Percentiles rank a stretch among this genome's conserved stretches.
Conservation (phyloP, 176 grass and related monocot species). For the Alloteropsis semialata region DNA sequence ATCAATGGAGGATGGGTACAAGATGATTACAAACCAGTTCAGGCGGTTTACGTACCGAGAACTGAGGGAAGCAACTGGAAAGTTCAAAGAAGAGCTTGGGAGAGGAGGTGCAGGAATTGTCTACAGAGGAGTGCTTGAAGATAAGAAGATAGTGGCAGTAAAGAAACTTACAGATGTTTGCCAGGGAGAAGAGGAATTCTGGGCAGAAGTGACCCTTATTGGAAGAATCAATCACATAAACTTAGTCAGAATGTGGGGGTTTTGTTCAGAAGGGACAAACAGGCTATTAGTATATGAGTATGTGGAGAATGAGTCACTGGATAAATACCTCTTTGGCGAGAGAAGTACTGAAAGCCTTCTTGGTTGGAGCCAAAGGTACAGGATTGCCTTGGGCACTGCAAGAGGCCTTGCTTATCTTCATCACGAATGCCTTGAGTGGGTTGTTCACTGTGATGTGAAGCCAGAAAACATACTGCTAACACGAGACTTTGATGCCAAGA, state of each 20-base stretch:
- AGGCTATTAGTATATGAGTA: slow-evolving; percentile 67
- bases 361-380: slow-evolving; percentile 68
- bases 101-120: slow-evolving; percentile 61
- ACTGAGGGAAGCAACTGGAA: slow-evolving; percentile 63
- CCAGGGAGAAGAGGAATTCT: slow-evolving; percentile 75
- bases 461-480: slow-evolving; percentile 86
- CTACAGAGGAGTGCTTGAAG: slow-evolving; percentile 70
- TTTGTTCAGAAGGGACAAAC: slow-evolving; percentile 50
- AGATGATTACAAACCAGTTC: slow-evolving; percentile 70
- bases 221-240: slow-evolving; percentile 81
- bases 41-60: slow-evolving; percentile 68
- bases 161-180: slow-evolving; percentile 62
- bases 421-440: slow-evolving; percentile 86
- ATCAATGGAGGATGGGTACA: slow-evolving; percentile 73
- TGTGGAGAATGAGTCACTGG: slow-evolving; percentile 68
- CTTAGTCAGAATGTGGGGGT: slow-evolving; percentile 67
- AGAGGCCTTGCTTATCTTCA: slow-evolving; percentile 83
- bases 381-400: slow-evolving; percentile 54
- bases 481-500: slow-evolving; percentile 69
- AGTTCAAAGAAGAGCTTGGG: slow-evolving; percentile 80
- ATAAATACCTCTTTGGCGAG: slow-evolving; percentile 60
- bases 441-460: slow-evolving; percentile 89
- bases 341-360: slow-evolving; percentile 39
- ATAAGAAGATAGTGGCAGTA: slow-evolving; percentile 68
- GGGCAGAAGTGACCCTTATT: slow-evolving; percentile 63